Base-by-base conservation (phyloP, 2,329 filamentous ascomycete species). In the Taxawa tesnikishii region DNA sequence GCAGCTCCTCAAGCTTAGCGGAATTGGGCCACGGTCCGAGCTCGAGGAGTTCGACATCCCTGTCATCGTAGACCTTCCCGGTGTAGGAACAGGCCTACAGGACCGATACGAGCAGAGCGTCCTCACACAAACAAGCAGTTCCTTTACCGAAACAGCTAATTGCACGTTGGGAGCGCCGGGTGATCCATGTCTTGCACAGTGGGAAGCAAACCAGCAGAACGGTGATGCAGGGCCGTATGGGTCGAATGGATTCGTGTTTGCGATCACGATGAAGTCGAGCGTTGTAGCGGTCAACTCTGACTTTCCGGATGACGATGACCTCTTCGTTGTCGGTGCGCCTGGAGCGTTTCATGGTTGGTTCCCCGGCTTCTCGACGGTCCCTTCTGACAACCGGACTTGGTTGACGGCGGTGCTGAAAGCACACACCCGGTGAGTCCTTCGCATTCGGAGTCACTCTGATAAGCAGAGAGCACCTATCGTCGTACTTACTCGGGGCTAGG, bases 1-100 rank as follows among this genome's bases (percentile, higher is more conserved):
- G 5, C 75, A 80, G 49, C 53, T 81, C 3, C 67, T 81, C 9
- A 72, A 75, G 55, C 64, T 79, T 2, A 70, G 63, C 31, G 76
- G 76, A n/a, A 63, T 80, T 21, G 75, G 76, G 0, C 72, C 73
- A 0, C 44, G n/a, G n/a, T n/a, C n/a, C n/a, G n/a, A n/a, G n/a
- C 62, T 81, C 5, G 40, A 60, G 13, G 56, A 59, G 32, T 63
- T 70, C 44, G 53, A 58, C n/a, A 78, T 79, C 39, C 45, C 59
- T 2, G 53, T 70, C 1, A 41, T 75, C 12, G 58, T 65, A 4
- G 62, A 78, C 38, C 67, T 72, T 0, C 67, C 68, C 1, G 71
- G 75, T 27, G 74, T 82, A 3, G 76, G 76, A 4, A 67, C 65
- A 35, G 75, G 79, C 52, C 59, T 81, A 4, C 60, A 75, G 36